A percentile compares a stretch with the other conserved stretches of the same genome.
phyloP scores from a whole-genome alignment of 768 basidiomycete genomes.

The Tulasnella sp. region DNA sequence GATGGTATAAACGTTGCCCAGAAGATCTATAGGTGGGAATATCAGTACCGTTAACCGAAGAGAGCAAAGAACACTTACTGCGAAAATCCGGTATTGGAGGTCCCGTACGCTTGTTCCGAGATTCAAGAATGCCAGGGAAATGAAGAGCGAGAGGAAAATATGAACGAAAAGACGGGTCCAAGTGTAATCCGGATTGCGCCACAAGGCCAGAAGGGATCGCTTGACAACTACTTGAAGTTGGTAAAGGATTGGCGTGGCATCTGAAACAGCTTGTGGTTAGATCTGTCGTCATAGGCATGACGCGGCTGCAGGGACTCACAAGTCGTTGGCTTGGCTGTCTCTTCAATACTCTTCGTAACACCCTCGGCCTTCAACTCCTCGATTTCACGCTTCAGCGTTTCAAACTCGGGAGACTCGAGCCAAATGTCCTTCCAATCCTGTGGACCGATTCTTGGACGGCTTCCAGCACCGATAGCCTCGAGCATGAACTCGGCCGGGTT shows the following conservation, averaged over 20 bases:
- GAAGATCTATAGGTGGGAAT: slow-evolving; percentile 32
- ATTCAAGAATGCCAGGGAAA: slow-evolving; percentile 73
- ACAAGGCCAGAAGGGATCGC: slow-evolving; percentile 63
- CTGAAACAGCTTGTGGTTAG: slow-evolving; percentile 30
- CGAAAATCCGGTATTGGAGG: slow-evolving; percentile 73
- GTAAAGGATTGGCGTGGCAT: slow-evolving; percentile 67
- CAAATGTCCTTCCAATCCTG: slow-evolving; percentile 37
- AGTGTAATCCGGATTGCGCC: slow-evolving; percentile 79
- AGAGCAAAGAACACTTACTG: slow-evolving; percentile 33
- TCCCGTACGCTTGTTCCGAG: slow-evolving; percentile 56
- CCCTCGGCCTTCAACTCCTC: slow-evolving; percentile 37
- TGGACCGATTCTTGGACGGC: slow-evolving; percentile 29
- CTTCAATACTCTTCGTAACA: slow-evolving; percentile 37
- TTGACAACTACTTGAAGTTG: slow-evolving; percentile 61
- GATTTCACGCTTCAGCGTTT: slow-evolving; percentile 30
- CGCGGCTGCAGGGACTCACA: slow-evolving; percentile 35
- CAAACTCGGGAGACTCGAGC: slow-evolving; percentile 32
- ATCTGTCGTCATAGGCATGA: neutral
- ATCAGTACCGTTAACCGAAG: neutral
- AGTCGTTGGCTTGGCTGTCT: slow-evolving; percentile 38
- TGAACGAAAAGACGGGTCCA: slow-evolving; percentile 76
- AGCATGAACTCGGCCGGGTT: slow-evolving; percentile 63
- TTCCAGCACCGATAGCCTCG: slow-evolving; percentile 69
- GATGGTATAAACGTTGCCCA: slow-evolving; percentile 62
- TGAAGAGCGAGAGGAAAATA: slow-evolving; percentile 57